phyloP scores from a whole-genome alignment of 1,284 basidiomycete genomes.

The Ceraceosorus guamensis region DNA sequence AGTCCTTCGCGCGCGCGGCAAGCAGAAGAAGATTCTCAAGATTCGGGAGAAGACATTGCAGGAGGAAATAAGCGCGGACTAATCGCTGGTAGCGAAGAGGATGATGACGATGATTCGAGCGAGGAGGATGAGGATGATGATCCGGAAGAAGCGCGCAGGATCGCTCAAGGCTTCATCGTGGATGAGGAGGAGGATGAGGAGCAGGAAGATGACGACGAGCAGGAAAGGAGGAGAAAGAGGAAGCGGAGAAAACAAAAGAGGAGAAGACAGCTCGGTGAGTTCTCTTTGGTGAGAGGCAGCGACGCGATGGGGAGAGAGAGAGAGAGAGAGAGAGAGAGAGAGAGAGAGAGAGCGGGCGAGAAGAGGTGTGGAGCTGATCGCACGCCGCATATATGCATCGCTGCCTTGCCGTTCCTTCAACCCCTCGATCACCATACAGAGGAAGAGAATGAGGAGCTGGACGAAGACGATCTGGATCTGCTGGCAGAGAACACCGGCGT shows the following conservation, averaged over 20 bases:
- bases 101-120: slow-evolving; percentile 14
- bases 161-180: slow-evolving; percentile 46
- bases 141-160: slow-evolving; percentile 42
- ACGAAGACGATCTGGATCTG: slow-evolving; percentile 91
- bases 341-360: neutral
- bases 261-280: slow-evolving; percentile 54
- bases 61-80: slow-evolving; percentile 26
- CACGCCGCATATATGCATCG: no score
- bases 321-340: slow-evolving; percentile 9
- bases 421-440: slow-evolving; percentile 12
- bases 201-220: slow-evolving; percentile 7
- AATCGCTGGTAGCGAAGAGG: slow-evolving; percentile 26
- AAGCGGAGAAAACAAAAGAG: slow-evolving; percentile 49
- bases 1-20: neutral
- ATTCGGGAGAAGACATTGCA: slow-evolving; percentile 42
- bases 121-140: slow-evolving; percentile 45
- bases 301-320: slow-evolving; percentile 5
- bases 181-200: slow-evolving; percentile 41
- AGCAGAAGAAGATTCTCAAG: slow-evolving; percentile 32
- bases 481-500: slow-evolving; percentile 89
- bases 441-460: slow-evolving; percentile 64
- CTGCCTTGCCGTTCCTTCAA: slow-evolving; percentile 7
- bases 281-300: slow-evolving; percentile 8
- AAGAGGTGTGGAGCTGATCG: no score
- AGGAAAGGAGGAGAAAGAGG: slow-evolving; percentile 9